Evolutionary conservation across 306 rosid species (phyloP), one percentile per base, ranked within the genome.

Genomic region (Corylus americana): DNA sequence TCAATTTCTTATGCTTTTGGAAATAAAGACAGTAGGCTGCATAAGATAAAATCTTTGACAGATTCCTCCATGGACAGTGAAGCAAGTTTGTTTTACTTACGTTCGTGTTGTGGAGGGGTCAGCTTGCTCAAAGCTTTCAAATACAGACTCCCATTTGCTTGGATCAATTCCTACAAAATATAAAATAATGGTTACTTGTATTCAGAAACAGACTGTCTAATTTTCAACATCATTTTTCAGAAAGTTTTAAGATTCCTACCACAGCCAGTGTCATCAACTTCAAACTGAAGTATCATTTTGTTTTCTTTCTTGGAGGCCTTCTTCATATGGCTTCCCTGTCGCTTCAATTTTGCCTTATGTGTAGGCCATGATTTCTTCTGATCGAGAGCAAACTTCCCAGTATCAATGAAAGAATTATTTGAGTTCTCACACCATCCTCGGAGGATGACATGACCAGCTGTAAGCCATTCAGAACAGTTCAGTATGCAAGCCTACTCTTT

Each of bases 81-180:
- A 39, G 47, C 51, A 71, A 42, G 75, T 66, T 67, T 74, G 27
- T 83, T 69, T 74, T 80, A 79, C 97, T 89, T 76, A 96, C 99
- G 97, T 86, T 85, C 99, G 79, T 55, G 98, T 96, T 49, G 99
- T 96, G 49, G 99, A 91, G 82, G 98, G 99, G 88, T 96, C 99
- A 42, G 97, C 99, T 85, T 96, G 99, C 89, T 96, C 99, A 78
- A 96, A 96, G 89, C 99, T 96, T 87, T 96, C 99, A 71, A 96
- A 96, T 74, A 96, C 99, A 20, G 97, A 89, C 69, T 96, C 98
- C 99, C 98, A 96, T 85, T 96, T 96, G 82, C 93, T 82, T 59
- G 97, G 91, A 82, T 93, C 99, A 79, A 96, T 96, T 49, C 99
- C 99, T 95, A 76, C 35, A 73, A 48, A 81, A 79, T n/a, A 42